Base-by-base conservation (phyloP, 1,284 basidiomycete species). In the Ustilago sp. region DNA sequence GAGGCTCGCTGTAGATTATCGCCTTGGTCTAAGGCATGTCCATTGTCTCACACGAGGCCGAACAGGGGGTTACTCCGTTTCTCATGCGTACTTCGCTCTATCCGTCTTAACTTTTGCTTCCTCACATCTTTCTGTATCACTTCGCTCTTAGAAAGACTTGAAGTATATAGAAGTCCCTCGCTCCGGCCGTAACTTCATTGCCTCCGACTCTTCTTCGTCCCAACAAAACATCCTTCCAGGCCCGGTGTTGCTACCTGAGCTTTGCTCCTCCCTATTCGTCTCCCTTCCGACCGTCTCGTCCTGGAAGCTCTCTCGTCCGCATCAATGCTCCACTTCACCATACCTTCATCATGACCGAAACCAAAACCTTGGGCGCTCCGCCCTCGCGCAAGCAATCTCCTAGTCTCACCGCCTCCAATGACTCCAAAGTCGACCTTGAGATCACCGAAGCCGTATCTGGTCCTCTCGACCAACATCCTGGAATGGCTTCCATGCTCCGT, bases 401-500 rank as follows among this genome's bases (percentile, higher is more conserved):
- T 4, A 65, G 63, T 45, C 23, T 35, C 19, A 31, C 51, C 11
- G 48, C 56, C 57, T 72, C 64, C 36, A 31, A 66, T 32, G 74
- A 63, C 38, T 72, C 70, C 41, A 77, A 77, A 58, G 2, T 28
- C 32, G 69, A 72, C 38, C 54, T 74, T 41, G 70, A 77, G 63
- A 68, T 77, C 70, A 59, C 60, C 36, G 67, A 77, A 54, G 74
- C 69, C 36, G 58, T 70, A 48, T 35, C 59, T 9, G 34, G 38
- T 1, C 57, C 68, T 38, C 43, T 59, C 39, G 63, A 66, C 12
- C 59, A 66, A 36, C 68, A 72, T 23, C 59, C 51, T 8, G 74
- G 74, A 11, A 77, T 77, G 74, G 66, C 69, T 5, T 60, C 66
- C 2, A 69, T 72, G 53, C 54, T 77, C 9, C 74, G 60, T n/a